Base-by-base conservation (phyloP, 164 flowering plant genomes). In the Vitis vinifera region DNA sequence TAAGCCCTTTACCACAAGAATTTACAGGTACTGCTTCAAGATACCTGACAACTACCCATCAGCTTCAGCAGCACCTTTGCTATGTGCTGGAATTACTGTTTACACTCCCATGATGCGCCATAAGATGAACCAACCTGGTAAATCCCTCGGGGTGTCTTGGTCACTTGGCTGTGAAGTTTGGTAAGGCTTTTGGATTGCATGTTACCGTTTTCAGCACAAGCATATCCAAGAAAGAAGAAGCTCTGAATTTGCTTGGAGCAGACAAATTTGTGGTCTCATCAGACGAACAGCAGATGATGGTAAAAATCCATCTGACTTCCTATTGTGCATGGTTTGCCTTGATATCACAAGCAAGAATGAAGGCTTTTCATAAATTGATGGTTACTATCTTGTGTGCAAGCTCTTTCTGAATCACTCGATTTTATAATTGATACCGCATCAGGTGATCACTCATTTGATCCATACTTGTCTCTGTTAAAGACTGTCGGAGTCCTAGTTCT, bases 41-140 rank as follows among this genome's bases (percentile, higher is more conserved):
- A 89, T 91, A 68, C 91, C 97, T 8, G 80, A 83, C 13, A 68
- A 68, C 63, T 88, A 88, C 69, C 93, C 94, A 65, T 62, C 82
- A 74, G 92, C 83, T 59, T 76, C 73, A 19, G 97, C 94, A 48
- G 94, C 94, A 47, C 97, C 94, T 30, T 77, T 91, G 74, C 79
- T 91, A 16, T 91, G 97, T 82, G 97, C 97, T 67, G 97, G 97
- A 66, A 84, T 89, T 59, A 91, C 97, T 66, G 92, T 91, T 16
- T 91, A 85, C 68, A 4, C 88, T 29, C 97, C 94, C 31, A 91
- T 91, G 97, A 80, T 83, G 80, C 87, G 82, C 75, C 90, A 89
- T 64, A 80, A 87, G 63, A 91, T 91, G 92, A 86, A 91, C 73
- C 94, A 89, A 72, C 88, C 93, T 50, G 94, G 97, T 62, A 91